These are phyloP conservation scores for Massariosphaeria phaeospora DNA, from an alignment of 495 filamentous ascomycete genomes.

Conservation along the genomic window DNA sequence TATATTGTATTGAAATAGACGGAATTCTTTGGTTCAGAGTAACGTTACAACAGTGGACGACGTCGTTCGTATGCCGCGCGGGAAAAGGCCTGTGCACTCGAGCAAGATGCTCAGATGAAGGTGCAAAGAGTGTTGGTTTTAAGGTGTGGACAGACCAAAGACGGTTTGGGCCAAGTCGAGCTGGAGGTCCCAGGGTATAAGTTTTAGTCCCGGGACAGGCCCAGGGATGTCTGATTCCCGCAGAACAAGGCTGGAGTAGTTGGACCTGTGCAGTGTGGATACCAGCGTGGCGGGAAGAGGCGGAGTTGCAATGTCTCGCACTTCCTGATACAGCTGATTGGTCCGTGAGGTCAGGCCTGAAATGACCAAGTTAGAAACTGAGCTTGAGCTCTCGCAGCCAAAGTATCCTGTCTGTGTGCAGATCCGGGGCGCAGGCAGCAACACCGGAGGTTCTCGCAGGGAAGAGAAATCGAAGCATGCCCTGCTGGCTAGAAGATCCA, in stretches of 20 bases:
- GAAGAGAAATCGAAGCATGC: too few relatives aligned
- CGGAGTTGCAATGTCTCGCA: slow-evolving; percentile 31
- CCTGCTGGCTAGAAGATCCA: too few relatives aligned
- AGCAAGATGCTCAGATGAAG: slow-evolving; percentile 10
- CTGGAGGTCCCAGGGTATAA: slow-evolving; percentile 15
- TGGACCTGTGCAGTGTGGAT: not conserved
- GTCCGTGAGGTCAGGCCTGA: slow-evolving; percentile 20
- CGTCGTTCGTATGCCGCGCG: slow-evolving; percentile 19
- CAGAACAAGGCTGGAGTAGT: slow-evolving; percentile 29
- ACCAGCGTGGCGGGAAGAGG: slow-evolving; percentile 27
- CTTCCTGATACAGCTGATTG: slow-evolving; percentile 22
- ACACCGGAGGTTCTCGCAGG: too few relatives aligned
- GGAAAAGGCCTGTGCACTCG: slow-evolving; percentile 16
- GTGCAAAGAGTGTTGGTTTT: slow-evolving; percentile 8
- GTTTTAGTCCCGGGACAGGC: slow-evolving; percentile 16
- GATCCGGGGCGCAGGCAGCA: slow-evolving; percentile 19
- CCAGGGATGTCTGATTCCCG: slow-evolving; percentile 14
- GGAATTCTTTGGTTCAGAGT: not conserved
- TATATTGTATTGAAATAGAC: not conserved
- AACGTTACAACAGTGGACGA: not conserved
- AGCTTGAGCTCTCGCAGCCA: not conserved
- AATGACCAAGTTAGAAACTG: slow-evolving; percentile 21
- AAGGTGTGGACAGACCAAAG: slow-evolving; percentile 10
- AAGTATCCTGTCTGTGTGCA: not conserved
- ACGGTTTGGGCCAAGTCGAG: slow-evolving; percentile 11